Evolutionary conservation across 352 stramenopile genomes (phyloP), one percentile per base, ranked within the genome.

Genomic region (Phytophthora pluvialis): DNA sequence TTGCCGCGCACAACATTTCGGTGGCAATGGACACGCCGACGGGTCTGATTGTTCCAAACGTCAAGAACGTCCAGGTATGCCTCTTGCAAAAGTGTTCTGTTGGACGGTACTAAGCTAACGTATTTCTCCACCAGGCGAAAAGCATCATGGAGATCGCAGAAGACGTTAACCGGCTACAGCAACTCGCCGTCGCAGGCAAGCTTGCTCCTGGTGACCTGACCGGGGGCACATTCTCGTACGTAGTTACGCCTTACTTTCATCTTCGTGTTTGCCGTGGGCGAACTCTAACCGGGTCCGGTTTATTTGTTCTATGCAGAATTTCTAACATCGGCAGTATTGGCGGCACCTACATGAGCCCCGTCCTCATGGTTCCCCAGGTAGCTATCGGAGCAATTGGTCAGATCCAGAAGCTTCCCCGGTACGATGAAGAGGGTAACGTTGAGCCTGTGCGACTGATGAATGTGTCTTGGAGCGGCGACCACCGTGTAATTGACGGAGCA

Each of bases 401-500:
- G 62, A 98, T 99, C 48, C 97, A 99, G 76, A 94, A 87, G 28
- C 60, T 99, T 5, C 98, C 98, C 10, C 87, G 97, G n/a, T 99
- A 98, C 61, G 79, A 89, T 11, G 64, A 58, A n/a, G 81, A 95
- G 13, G 88, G 85, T 40, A 84, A 82, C 44, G 87, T 99, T 9
- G 72, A 94, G 45, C 83, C 94, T 11, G 73, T 90, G 35, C 86
- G 91, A 39, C 64, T 99, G 44, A 98, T 99, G 91, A 94, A 98
- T 60, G 93, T 99, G 11, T 98, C 92, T 36, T 99, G 97, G 97
- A 97, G 91, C 38, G 98, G 94, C 11, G 98, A 99, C 74, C 98
- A 99, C 81, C 89, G 98, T 39, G 94, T 99, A 42, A 93, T 99
- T 48, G 98, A 99, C 71, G 98, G 98, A 45, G 97, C 97, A 5